phyloP scores from a whole-genome alignment of 2,329 filamentous ascomycete genomes.

The Mariannaea sp. region DNA sequence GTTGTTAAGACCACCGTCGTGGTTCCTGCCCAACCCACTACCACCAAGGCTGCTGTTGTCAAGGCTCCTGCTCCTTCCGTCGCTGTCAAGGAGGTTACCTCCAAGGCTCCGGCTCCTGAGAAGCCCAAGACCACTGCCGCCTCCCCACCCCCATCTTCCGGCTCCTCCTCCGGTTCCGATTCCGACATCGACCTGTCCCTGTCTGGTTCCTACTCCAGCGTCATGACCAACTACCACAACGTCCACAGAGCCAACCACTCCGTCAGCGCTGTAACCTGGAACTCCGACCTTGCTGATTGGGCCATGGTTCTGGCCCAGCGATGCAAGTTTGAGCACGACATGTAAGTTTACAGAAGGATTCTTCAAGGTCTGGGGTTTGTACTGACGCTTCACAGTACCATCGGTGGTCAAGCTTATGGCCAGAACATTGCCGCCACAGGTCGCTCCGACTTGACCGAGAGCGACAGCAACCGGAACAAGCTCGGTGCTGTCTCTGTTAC shows the following conservation, averaged over 20 bases:
- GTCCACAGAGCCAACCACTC: conserved; percentile 84
- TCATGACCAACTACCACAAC: conserved; percentile 78
- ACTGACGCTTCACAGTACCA: conserved; percentile 51
- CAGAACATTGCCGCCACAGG: conserved; percentile 86
- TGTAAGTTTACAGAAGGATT: conserved; percentile 55
- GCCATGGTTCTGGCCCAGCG: conserved; percentile 66
- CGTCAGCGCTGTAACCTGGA: conserved; percentile 67
- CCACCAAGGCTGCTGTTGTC: background rate
- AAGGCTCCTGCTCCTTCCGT: background rate
- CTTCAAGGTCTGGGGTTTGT: background rate
- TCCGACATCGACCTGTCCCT: conserved; percentile 17
- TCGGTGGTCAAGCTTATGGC: conserved; percentile 71
- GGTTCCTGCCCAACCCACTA: conserved; percentile 14
- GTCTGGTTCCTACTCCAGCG: conserved; percentile 41
- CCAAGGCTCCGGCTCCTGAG: background rate
- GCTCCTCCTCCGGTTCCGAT: conserved; percentile 4
- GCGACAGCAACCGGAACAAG: conserved; percentile 47
- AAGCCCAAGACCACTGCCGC: no score
- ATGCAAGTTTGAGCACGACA: conserved; percentile 77
- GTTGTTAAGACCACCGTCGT: conserved; percentile 8
- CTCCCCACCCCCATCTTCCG: conserved; percentile 4
- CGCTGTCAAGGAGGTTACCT: background rate
- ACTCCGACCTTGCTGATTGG: conserved; percentile 63
- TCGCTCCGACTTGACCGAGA: conserved; percentile 45
- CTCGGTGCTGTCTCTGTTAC: conserved; percentile 72